Percentiles rank a stretch among this genome's conserved stretches.
Conservation (phyloP, 495 filamentous ascomycete species). For the Talaromyces adpressus region DNA sequence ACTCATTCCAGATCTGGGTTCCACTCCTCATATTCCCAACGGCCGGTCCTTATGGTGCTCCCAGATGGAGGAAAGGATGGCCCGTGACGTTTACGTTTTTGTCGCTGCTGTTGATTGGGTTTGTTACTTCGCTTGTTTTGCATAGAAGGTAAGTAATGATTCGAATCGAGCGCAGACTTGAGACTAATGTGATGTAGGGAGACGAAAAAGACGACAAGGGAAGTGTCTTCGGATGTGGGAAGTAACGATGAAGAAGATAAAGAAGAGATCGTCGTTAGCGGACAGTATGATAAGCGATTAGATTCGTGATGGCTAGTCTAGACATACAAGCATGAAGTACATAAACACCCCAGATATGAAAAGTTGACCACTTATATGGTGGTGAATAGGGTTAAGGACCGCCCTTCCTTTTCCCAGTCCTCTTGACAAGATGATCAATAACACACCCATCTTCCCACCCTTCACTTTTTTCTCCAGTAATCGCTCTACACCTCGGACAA, state of each 20-base stretch:
- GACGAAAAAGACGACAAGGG: not conserved
- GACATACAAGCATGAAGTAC: not conserved
- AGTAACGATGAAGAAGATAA: not conserved
- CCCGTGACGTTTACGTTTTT: conserved; percentile 34
- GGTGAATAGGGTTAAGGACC: not conserved
- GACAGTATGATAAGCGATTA: not conserved
- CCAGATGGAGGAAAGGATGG: conserved; percentile 39
- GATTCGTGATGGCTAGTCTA: not conserved
- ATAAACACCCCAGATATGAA: not conserved
- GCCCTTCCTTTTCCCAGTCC: conserved; percentile 36
- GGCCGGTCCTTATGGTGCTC: conserved; percentile 34
- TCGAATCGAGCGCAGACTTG: not conserved
- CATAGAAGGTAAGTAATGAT: conserved; percentile 18
- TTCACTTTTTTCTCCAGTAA: conserved; percentile 33
- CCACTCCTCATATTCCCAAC: conserved; percentile 37
- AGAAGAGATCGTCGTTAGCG: not conserved
- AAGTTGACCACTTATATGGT: not conserved
- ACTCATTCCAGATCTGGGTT: conserved; percentile 42
- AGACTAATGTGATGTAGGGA: not conserved
- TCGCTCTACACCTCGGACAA: conserved; percentile 70
- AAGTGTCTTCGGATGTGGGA: not conserved
- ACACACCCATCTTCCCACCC: conserved; percentile 44
- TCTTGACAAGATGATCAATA: conserved; percentile 43
- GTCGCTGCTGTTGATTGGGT: conserved; percentile 35
- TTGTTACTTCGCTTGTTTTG: conserved; percentile 27